These are phyloP conservation scores for Coemansia sp. DNA, from an alignment of 192 early-diverging fungal species.

Conservation along the genomic window DNA sequence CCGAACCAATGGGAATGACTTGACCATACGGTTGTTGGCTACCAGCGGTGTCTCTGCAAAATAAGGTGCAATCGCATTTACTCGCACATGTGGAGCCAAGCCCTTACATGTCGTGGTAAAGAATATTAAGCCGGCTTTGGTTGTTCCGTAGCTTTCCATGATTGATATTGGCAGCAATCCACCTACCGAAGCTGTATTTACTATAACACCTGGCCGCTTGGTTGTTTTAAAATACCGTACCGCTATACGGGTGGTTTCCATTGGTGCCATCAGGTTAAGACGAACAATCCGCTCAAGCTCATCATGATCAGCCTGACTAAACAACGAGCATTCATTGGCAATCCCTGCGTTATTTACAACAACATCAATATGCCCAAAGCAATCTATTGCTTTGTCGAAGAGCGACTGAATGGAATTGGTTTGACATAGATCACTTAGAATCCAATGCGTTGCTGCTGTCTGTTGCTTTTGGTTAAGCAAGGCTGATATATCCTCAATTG, in stretches of 20 bases:
- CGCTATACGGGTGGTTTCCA: constrained; percentile 71
- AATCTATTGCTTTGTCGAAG: constrained; percentile 48
- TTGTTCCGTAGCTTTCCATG: constrained; percentile 74
- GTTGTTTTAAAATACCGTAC: constrained; percentile 59
- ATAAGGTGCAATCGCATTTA: constrained; percentile 64
- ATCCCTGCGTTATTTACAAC: constrained; percentile 66
- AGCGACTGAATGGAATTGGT: constrained; percentile 10
- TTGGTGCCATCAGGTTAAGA: constrained; percentile 71
- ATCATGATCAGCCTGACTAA: constrained; percentile 48
- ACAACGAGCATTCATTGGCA: constrained; percentile 50
- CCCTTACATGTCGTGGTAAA: constrained; percentile 56
- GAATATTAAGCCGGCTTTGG: constrained; percentile 69
- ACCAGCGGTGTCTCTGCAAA: constrained; percentile 60
- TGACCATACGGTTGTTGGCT: constrained; percentile 31
- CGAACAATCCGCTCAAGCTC: constrained; percentile 63
- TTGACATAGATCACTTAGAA: constrained; percentile 53
- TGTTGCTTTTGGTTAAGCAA: constrained; percentile 15
- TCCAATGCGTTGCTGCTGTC: constrained; percentile 9
- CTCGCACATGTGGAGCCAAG: constrained; percentile 53
- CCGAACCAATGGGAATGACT: constrained; percentile 27
- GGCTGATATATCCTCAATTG: constrained; percentile 15
- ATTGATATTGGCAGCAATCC: constrained; percentile 56
- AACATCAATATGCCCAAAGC: constrained; percentile 60
- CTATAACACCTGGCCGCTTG: constrained; percentile 56
- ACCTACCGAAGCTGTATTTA: constrained; percentile 76